These are phyloP conservation scores for Lentinula sp. DNA, from an alignment of 768 basidiomycete species.

Conservation along the genomic window DNA sequence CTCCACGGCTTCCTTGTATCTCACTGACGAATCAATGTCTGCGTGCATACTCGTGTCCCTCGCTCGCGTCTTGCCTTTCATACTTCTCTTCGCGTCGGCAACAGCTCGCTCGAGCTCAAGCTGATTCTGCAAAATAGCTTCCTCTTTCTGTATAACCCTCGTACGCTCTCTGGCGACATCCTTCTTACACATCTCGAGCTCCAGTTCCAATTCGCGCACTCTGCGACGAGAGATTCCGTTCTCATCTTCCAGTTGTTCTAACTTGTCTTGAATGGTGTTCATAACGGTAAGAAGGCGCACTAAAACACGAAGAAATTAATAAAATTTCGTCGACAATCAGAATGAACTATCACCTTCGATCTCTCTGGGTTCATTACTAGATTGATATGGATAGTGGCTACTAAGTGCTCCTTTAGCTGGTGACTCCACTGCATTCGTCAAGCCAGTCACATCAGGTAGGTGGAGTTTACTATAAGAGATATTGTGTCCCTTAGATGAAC, in stretches of 20 bases:
- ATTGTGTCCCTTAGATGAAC: constrained; percentile 9
- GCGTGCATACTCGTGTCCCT: constrained; percentile 15
- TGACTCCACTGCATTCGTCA: constrained; percentile 73
- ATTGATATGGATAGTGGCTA: constrained; percentile 45
- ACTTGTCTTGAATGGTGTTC: constrained; percentile 56
- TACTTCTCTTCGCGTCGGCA: constrained; percentile 10
- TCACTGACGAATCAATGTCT: constrained; percentile 35
- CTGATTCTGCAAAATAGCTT: constrained; percentile 25
- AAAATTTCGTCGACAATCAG: background rate
- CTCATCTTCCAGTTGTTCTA: constrained; percentile 73
- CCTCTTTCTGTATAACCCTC: constrained; percentile 52
- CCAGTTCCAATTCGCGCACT: constrained; percentile 82
- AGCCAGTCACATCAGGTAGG: constrained; percentile 78
- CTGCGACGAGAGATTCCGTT: constrained; percentile 76
- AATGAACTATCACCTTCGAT: constrained; percentile 46
- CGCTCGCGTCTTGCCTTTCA: constrained; percentile 33
- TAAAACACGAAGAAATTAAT: constrained; percentile 18
- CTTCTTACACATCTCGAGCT: constrained; percentile 79
- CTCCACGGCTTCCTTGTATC: constrained; percentile 75
- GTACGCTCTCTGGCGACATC: constrained; percentile 71
- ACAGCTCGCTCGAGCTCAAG: constrained; percentile 20
- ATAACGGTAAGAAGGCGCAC: constrained; percentile 60
- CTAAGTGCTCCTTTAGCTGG: constrained; percentile 49
- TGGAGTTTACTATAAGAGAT: constrained; percentile 39
- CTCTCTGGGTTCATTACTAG: constrained; percentile 46